Conservation (phyloP, 306 rosid genomes). For the Sesbania bispinosa region DNA sequence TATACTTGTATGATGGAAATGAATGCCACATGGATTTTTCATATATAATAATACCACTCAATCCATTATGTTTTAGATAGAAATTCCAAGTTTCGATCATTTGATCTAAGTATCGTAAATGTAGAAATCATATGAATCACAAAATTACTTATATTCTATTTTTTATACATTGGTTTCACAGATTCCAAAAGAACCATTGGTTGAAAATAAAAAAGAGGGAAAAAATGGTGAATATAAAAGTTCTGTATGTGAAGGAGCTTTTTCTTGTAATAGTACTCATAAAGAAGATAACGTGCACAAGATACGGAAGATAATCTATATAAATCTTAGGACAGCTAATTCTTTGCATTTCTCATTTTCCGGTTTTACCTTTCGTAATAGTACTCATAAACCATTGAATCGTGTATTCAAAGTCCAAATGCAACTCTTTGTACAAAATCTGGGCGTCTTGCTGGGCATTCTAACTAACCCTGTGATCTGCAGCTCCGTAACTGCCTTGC, state of each 20-base stretch:
- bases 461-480: slow-evolving; percentile 83
- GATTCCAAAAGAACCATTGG: background rate
- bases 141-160: no score
- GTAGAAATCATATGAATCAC: no score
- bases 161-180: background rate
- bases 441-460: slow-evolving; percentile 87
- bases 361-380: background rate
- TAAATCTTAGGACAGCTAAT: no score
- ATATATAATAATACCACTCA: no score
- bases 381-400: background rate
- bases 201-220: background rate
- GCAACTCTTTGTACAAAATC: slow-evolving; percentile 85
- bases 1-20: no score
- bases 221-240: background rate
- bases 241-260: background rate
- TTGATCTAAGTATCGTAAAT: no score
- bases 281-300: background rate
- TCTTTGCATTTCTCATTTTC: no score
- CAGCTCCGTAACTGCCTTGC: slow-evolving; percentile 78
- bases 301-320: no score
- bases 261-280: no score
- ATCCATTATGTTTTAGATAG: no score
- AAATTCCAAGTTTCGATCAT: no score
- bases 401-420: slow-evolving; percentile 61
- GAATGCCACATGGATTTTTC: no score